phyloP scores from a whole-genome alignment of 2,329 filamentous ascomycete species.

The Rhinocladiella mackenziei region DNA sequence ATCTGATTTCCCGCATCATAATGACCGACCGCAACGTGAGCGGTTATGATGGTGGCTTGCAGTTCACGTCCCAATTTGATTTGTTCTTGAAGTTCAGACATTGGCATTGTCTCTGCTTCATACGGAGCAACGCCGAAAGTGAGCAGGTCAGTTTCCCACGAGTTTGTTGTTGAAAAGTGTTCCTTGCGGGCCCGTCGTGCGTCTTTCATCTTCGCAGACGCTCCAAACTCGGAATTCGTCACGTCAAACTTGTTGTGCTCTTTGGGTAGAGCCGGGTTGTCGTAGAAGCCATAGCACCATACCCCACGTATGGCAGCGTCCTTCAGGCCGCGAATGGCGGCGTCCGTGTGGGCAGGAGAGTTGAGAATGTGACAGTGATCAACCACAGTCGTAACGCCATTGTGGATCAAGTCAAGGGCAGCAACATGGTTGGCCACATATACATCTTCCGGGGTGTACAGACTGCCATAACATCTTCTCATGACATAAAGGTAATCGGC shows the following conservation, averaged over 20 bases:
- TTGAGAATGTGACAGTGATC: slow-evolving; percentile 34
- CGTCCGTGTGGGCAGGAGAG: slow-evolving; percentile 29
- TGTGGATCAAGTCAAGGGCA: slow-evolving; percentile 11
- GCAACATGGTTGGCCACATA: slow-evolving; percentile 26
- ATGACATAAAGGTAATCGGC: slow-evolving; percentile 37
- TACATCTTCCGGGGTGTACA: slow-evolving; percentile 41
- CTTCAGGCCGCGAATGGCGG: slow-evolving; percentile 28
- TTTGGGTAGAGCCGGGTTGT: neutral
- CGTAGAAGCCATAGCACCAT: slow-evolving; percentile 30
- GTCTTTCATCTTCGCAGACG: neutral
- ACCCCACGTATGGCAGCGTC: slow-evolving; percentile 31
- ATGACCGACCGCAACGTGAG: neutral
- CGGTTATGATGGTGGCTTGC: slow-evolving; percentile 1
- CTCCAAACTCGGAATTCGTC: neutral
- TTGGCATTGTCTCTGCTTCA: slow-evolving; percentile 1
- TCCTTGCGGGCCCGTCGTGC: slow-evolving; percentile 1
- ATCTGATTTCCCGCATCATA: slow-evolving; percentile 2
- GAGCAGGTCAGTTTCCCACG: neutral
- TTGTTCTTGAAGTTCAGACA: neutral
- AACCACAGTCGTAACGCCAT: slow-evolving; percentile 26
- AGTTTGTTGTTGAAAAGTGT: slow-evolving; percentile 1
- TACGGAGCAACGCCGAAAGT: slow-evolving; percentile 5
- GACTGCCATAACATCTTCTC: slow-evolving; percentile 3
- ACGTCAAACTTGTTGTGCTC: neutral
- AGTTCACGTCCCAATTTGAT: slow-evolving; percentile 2